A percentile compares a stretch with the other conserved stretches of the same genome.
Conservation (phyloP, 164 flowering plant species). For the Buxus sempervirens region DNA sequence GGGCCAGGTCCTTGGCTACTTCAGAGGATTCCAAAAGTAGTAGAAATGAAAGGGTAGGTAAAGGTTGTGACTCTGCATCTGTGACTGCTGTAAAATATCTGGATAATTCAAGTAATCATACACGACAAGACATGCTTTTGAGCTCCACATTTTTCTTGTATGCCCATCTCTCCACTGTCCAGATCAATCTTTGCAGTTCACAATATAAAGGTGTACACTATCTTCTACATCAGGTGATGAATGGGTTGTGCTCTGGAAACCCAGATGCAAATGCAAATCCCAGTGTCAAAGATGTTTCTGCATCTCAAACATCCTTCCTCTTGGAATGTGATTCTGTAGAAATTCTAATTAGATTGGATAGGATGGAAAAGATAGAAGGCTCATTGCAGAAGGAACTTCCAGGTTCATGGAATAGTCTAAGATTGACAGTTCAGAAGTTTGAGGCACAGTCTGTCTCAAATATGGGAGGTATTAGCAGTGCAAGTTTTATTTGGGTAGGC, state of each 20-base stretch:
- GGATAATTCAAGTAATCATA: constrained; percentile 36
- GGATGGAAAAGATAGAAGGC: constrained; percentile 27
- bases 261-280: constrained; percentile 14
- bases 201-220: constrained; percentile 40
- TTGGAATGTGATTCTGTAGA: constrained; percentile 64
- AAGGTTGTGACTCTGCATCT: constrained; percentile 67
- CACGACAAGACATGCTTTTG: constrained; percentile 60
- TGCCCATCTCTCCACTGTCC: constrained; percentile 39
- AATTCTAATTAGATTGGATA: constrained; percentile 40
- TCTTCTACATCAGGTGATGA: constrained; percentile 46
- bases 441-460: constrained; percentile 67
- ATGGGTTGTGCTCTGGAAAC: constrained; percentile 31
- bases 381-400: constrained; percentile 75
- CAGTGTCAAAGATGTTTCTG: constrained; percentile 18
- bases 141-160: constrained; percentile 62
- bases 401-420: constrained; percentile 66
- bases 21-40: constrained; percentile 38
- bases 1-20: constrained; percentile 57
- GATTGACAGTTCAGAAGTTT: constrained; percentile 54
- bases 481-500: constrained; percentile 60
- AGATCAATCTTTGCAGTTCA: constrained; percentile 34
- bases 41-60: constrained; percentile 36
- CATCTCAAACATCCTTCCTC: constrained; percentile 58
- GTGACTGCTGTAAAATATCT: constrained; percentile 46
- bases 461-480: constrained; percentile 59